Conservation (phyloP, 164 flowering plant genomes). For the Nelumbo lutea region DNA sequence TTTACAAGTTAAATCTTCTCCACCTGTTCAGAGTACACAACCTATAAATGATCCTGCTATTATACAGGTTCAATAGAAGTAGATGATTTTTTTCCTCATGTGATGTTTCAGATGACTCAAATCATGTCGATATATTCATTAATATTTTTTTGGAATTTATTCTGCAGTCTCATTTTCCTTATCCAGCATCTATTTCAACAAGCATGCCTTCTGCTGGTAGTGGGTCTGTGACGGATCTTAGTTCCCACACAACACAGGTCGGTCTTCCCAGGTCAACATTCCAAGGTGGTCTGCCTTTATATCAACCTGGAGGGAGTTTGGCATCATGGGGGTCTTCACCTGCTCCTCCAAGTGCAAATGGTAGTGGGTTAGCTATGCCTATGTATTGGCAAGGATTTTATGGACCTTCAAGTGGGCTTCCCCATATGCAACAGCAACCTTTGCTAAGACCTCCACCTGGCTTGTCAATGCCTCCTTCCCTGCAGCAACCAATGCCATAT, state of each 20-base stretch:
- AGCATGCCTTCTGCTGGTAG: constrained; percentile 52
- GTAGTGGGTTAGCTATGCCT: constrained; percentile 66
- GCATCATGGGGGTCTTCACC: constrained; percentile 79
- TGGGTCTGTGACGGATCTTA: constrained; percentile 45
- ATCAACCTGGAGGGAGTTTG: constrained; percentile 69
- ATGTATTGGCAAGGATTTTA: constrained; percentile 92
- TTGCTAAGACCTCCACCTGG: constrained; percentile 75
- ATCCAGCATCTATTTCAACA: constrained; percentile 46
- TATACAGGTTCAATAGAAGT: constrained; percentile 54
- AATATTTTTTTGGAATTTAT: neutral
- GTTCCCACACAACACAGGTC: constrained; percentile 43
- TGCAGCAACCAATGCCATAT: constrained; percentile 76
- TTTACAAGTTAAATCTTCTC: constrained; percentile 86
- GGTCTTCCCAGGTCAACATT: constrained; percentile 62
- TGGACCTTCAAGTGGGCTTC: constrained; percentile 66
- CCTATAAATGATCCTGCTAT: constrained; percentile 83
- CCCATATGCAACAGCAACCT: constrained; percentile 69
- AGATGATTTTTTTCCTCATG: no score
- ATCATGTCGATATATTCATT: neutral
- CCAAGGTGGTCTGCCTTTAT: constrained; percentile 71
- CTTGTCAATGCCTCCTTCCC: constrained; percentile 53
- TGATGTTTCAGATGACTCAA: no score
- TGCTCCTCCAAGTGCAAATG: constrained; percentile 53
- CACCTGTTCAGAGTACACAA: constrained; percentile 55
- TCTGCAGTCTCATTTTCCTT: constrained; percentile 86